A percentile compares a stretch with the other conserved stretches of the same genome.
phyloP scores from a whole-genome alignment of 495 filamentous ascomycete genomes.

The Platismatia glauca region DNA sequence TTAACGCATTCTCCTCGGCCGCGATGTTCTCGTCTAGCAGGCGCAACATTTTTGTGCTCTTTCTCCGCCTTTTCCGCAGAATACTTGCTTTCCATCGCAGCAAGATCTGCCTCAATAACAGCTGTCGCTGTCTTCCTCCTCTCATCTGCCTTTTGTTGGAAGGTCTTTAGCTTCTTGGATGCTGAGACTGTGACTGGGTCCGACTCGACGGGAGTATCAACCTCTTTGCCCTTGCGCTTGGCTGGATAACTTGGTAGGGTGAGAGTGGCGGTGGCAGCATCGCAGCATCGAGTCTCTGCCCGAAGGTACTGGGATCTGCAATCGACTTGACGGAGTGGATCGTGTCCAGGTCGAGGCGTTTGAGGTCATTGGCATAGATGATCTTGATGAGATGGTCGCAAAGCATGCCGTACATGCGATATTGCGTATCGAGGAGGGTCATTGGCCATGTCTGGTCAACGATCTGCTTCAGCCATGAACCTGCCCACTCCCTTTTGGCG shows the following conservation, averaged over 20 bases:
- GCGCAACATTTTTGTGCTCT: neutral
- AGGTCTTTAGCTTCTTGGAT: neutral
- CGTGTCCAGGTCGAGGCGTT: too few species aligned
- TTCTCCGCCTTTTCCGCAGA: neutral
- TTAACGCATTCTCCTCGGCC: neutral
- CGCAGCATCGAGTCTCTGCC: too few species aligned
- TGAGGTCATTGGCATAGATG: too few species aligned
- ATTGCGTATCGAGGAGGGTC: too few species aligned
- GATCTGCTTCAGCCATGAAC: too few species aligned
- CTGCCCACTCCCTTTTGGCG: too few species aligned
- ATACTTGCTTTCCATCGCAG: neutral
- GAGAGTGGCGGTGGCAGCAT: neutral
- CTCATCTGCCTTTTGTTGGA: neutral
- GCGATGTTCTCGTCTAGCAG: neutral
- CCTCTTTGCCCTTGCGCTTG: neutral
- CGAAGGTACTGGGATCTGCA: too few species aligned
- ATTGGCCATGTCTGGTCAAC: too few species aligned
- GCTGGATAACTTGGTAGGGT: neutral
- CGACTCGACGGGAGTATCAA: too few species aligned
- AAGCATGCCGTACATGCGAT: too few species aligned
- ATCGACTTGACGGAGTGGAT: too few species aligned
- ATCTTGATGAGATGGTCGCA: too few species aligned
- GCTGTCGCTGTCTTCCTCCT: neutral
- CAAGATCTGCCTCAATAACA: neutral
- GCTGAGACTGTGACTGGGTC: neutral